phyloP scores from a whole-genome alignment of 2,329 filamentous ascomycete genomes.

The Dothideomycetes sp. region DNA sequence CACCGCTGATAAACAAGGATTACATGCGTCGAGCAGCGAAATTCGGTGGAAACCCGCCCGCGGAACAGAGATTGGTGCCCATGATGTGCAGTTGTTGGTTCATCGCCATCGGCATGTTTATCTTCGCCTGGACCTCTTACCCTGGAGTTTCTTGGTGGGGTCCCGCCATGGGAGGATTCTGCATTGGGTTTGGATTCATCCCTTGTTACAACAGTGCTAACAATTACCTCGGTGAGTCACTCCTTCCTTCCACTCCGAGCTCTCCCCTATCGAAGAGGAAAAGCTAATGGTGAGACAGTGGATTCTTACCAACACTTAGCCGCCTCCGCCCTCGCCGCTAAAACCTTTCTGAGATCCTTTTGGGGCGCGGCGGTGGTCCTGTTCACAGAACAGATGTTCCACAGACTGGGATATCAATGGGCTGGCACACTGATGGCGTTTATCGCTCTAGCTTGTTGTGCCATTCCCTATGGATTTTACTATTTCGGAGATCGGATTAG shows the following conservation, averaged over 20 bases:
- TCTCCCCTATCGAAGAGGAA: background rate
- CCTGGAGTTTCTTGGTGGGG: conserved; percentile 58
- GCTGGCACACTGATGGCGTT: conserved; percentile 43
- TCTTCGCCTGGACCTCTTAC: conserved; percentile 64
- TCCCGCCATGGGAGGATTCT: conserved; percentile 35
- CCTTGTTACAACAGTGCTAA: conserved; percentile 28
- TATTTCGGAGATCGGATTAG: conserved; percentile 65
- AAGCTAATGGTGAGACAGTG: conserved; percentile 27
- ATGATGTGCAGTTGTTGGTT: conserved; percentile 52
- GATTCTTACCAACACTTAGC: conserved; percentile 65
- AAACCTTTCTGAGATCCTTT: conserved; percentile 30
- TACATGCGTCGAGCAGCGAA: conserved; percentile 57
- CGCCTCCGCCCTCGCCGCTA: conserved; percentile 41
- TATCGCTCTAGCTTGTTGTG: conserved; percentile 66
- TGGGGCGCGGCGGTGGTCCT: conserved; percentile 29
- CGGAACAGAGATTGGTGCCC: conserved; percentile 68
- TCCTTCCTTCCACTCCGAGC: no score
- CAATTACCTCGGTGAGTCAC: conserved; percentile 31
- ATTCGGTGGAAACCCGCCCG: conserved; percentile 63
- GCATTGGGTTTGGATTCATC: conserved; percentile 27
- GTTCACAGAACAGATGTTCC: conserved; percentile 30
- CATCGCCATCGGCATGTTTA: conserved; percentile 57
- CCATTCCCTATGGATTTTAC: conserved; percentile 77
- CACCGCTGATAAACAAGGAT: conserved; percentile 68
- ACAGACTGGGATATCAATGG: conserved; percentile 29